A percentile compares a stretch with the other conserved stretches of the same genome.
Evolutionary conservation across 1,284 basidiomycete genomes (phyloP).

Genomic region (Anthracocystis panici-leucophaei): DNA sequence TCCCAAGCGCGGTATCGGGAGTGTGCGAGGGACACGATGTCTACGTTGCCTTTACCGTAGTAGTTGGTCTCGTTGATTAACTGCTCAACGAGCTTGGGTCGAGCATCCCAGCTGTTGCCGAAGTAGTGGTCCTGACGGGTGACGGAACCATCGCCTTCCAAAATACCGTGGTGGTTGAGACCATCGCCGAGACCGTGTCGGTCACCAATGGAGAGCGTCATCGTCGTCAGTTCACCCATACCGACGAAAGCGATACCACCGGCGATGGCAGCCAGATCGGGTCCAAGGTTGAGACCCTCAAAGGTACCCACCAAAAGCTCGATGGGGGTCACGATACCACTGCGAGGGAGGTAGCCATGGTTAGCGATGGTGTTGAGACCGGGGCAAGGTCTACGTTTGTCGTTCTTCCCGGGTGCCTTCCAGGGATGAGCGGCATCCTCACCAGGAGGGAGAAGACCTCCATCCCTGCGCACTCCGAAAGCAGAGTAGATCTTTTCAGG

Average conservation of each 20-base stretch:
- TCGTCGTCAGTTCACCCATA: constrained; percentile 55
- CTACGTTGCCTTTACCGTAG: constrained; percentile 31
- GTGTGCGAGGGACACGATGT: constrained; percentile 27
- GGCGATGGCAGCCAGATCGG: constrained; percentile 63
- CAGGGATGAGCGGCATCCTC: constrained; percentile 29
- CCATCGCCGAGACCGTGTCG: constrained; percentile 23
- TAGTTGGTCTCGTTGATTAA: constrained; percentile 47
- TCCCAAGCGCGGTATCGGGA: constrained; percentile 39
- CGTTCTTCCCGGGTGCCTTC: constrained; percentile 12
- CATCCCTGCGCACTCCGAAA: constrained; percentile 21
- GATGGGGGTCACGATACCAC: constrained; percentile 62
- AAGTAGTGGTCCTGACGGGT: constrained; percentile 45
- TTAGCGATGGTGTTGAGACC: constrained; percentile 69
- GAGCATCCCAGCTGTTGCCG: constrained; percentile 40
- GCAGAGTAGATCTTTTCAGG: constrained; percentile 22
- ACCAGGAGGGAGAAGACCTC: constrained; percentile 8
- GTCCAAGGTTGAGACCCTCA: constrained; percentile 56
- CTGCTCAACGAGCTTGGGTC: constrained; percentile 17
- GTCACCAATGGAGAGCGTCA: constrained; percentile 46
- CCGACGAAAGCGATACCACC: constrained; percentile 61
- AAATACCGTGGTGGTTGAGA: constrained; percentile 32
- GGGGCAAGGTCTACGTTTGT: constrained; percentile 65
- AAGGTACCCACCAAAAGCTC: constrained; percentile 53
- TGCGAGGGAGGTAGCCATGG: constrained; percentile 53
- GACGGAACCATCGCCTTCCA: constrained; percentile 44